A percentile compares a stretch with the other conserved stretches of the same genome.
phyloP scores from a whole-genome alignment of 2,329 filamentous ascomycete species.

The Ophiostoma pallidulum region DNA sequence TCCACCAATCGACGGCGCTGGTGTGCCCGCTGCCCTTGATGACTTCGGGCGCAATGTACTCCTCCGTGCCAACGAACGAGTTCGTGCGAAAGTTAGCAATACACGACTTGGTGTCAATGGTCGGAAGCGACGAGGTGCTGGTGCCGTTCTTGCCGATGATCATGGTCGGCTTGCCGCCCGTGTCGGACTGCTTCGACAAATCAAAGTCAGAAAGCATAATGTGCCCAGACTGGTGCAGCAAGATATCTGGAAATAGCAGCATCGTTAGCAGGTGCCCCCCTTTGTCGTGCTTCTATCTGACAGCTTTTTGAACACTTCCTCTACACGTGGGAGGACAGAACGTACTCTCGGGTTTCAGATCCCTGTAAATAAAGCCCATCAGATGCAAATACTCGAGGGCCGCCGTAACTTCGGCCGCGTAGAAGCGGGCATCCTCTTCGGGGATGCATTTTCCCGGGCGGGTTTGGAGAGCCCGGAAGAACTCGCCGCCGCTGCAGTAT shows the following conservation, averaged over 20 bases:
- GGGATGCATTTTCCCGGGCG: slow-evolving; percentile 94
- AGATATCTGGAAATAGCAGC: slow-evolving; percentile 59
- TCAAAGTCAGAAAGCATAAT: slow-evolving; percentile 99
- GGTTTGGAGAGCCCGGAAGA: slow-evolving; percentile 93
- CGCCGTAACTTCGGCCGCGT: slow-evolving; percentile 93
- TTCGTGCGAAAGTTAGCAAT: slow-evolving; percentile 98
- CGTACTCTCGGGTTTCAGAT: slow-evolving; percentile 91
- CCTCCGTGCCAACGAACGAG: slow-evolving; percentile 95
- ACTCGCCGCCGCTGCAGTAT: slow-evolving; percentile 97
- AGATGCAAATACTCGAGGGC: slow-evolving; percentile 93
- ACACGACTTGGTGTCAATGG: slow-evolving; percentile 97
- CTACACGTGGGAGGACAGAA: background rate
- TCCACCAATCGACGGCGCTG: slow-evolving; percentile 99
- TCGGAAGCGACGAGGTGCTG: slow-evolving; percentile 76
- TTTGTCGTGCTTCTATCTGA: too few species aligned
- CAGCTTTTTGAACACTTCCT: too few species aligned
- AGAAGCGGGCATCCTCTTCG: slow-evolving; percentile 94
- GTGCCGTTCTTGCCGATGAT: slow-evolving; percentile 85
- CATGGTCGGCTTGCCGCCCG: slow-evolving; percentile 94
- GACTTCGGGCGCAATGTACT: slow-evolving; percentile 97
- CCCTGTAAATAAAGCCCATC: slow-evolving; percentile 99
- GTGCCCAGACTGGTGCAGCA: slow-evolving; percentile 97
- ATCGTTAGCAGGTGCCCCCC: background rate
- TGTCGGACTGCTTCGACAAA: slow-evolving; percentile 92
- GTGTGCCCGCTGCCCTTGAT: slow-evolving; percentile 98